phyloP scores from a whole-genome alignment of 2,329 filamentous ascomycete species.

The Lachnellula suecica region DNA sequence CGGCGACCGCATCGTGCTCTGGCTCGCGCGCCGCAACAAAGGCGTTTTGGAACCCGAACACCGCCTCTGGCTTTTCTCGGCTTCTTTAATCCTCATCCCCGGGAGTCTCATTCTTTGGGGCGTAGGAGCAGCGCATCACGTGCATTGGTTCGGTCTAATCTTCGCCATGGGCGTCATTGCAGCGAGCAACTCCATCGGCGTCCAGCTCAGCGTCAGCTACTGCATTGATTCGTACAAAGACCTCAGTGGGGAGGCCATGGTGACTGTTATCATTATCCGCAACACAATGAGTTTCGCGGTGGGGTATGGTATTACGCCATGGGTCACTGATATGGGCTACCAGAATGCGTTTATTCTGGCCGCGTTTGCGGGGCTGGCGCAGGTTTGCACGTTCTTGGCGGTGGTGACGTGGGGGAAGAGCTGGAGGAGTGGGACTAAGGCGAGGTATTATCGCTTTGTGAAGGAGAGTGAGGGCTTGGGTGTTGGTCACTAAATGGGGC shows the following conservation, averaged over 20 bases:
- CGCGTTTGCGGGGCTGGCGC: constrained; percentile 38
- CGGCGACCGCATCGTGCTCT: constrained; percentile 33
- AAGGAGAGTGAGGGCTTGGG: constrained; percentile 24
- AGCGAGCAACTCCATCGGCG: constrained; percentile 41
- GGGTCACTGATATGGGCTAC: constrained; percentile 41
- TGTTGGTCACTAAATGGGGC: constrained; percentile 2
- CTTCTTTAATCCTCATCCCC: constrained; percentile 41
- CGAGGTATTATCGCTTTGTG: constrained; percentile 39
- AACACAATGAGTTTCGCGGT: constrained; percentile 51
- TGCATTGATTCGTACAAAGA: constrained; percentile 49
- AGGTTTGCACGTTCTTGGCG: constrained; percentile 40
- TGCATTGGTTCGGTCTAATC: constrained; percentile 47
- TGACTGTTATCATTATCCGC: constrained; percentile 46
- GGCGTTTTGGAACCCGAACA: constrained; percentile 36
- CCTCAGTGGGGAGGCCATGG: constrained; percentile 47
- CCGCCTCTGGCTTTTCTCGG: constrained; percentile 33
- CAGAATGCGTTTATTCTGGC: constrained; percentile 45
- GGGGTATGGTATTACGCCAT: constrained; percentile 49
- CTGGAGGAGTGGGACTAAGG: constrained; percentile 38
- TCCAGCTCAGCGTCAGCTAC: constrained; percentile 44
- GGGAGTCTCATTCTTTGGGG: constrained; percentile 48
- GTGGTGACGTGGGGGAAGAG: constrained; percentile 50
- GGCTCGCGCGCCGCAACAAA: constrained; percentile 40
- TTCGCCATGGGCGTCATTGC: constrained; percentile 48
- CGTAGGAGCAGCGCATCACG: constrained; percentile 45